Conservation (phyloP, 495 filamentous ascomycete species). For the Podospora sp. region DNA sequence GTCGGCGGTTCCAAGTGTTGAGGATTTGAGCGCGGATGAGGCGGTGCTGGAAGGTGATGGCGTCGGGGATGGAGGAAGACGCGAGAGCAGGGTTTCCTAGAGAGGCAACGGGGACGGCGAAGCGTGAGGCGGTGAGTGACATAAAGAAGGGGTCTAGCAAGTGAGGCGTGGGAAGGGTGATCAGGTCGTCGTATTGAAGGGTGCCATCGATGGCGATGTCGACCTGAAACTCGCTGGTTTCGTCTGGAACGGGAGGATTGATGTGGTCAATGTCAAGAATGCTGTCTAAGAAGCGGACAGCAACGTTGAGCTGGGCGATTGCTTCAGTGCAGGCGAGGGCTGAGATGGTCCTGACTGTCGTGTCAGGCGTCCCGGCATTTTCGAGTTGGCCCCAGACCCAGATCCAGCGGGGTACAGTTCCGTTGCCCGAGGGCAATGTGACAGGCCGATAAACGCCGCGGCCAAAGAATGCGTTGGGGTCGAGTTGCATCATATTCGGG, state of each 20-base stretch:
- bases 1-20: constrained; percentile 24
- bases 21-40: constrained; percentile 40
- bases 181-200: constrained; percentile 25
- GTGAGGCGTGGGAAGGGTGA: constrained; percentile 19
- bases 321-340: constrained; percentile 35
- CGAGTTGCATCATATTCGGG: background rate
- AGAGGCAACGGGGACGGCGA: constrained; percentile 18
- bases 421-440: background rate
- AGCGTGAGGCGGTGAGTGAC: constrained; percentile 26
- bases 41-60: constrained; percentile 50
- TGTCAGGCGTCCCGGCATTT: constrained; percentile 15
- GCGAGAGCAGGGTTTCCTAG: constrained; percentile 14
- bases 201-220: constrained; percentile 19
- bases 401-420: constrained; percentile 22
- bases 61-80: constrained; percentile 25
- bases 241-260: constrained; percentile 24
- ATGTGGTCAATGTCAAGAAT: constrained; percentile 27
- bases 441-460: constrained; percentile 22
- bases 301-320: constrained; percentile 25
- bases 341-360: constrained; percentile 13
- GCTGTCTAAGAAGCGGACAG: constrained; percentile 22
- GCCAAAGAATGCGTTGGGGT: constrained; percentile 26
- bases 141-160: constrained; percentile 34
- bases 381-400: constrained; percentile 33
- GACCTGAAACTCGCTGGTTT: constrained; percentile 10